Evolutionary conservation across 495 filamentous ascomycete genomes (phyloP), one percentile per base, ranked within the genome.

Genomic region (Astrothelium subdiscretum): DNA sequence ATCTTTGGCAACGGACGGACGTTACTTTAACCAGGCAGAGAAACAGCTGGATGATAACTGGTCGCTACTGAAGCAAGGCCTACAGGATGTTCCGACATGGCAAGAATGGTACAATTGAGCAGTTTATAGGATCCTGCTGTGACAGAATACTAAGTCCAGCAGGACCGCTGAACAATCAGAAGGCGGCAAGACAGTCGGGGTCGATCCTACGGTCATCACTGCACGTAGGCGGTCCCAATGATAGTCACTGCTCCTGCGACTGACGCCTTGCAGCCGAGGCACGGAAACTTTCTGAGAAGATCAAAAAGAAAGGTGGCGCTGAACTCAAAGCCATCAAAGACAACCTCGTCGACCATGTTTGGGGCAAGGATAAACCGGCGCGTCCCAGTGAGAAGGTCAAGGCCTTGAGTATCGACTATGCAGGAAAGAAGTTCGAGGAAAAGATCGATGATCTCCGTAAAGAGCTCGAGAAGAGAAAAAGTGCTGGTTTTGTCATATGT

Each of bases 11-110:
- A 99, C 95, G 31, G 95, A 99, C 73, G 95, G 95, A 26, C 87
- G 95, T 48, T 99, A 99, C 75, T 97, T 97, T 79, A 97, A 97
- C 76, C 95, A 99, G 74, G 95, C 95, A 54, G 77, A 85, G 52
- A 88, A 94, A 68, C 92, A 99, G 73, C 82, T 99, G 38, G 95
- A 97, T 70, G 78, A 72, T 65, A 97, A 97, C 73, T 99, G 95
- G 95, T 72, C 80, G 42, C 81, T 99, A 12, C 76, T 99, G 67
- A 99, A 97, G 78, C 88, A 92, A 69, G 95, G 95, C 5, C 75
- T 96, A 20, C 88, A 91, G 67, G 91, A 95, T 72, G 91, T 97
- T 31, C 92, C 90, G 6, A 97, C 92, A 2, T 97, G 94, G 90
- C 91, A 96, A 73, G 95, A 99, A 74, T 99, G 95, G 95, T 88